Percentiles rank a stretch among this genome's conserved stretches.
Evolutionary conservation across 768 basidiomycete genomes (phyloP).

Genomic region (Pluteus cervinus): DNA sequence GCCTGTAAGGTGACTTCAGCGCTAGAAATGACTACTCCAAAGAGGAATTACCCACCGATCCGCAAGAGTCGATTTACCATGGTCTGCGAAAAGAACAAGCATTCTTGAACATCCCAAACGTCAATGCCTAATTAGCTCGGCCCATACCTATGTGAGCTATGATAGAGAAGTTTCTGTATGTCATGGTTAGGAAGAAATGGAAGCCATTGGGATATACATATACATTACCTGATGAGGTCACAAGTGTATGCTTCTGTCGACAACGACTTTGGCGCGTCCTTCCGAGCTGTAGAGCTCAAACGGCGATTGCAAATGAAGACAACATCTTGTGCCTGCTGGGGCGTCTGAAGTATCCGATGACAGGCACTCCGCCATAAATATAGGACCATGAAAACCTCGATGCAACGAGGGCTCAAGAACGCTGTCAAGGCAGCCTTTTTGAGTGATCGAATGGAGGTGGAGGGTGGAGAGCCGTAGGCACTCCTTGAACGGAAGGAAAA

Average conservation of each 20-base stretch:
- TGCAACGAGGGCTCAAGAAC: neutral
- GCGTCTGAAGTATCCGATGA: constrained; percentile 17
- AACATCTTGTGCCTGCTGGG: constrained; percentile 12
- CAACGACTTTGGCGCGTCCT: constrained; percentile 27
- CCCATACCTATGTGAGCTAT: constrained; percentile 91
- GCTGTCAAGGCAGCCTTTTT: too few relatives aligned
- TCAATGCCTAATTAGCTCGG: neutral
- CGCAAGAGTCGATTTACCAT: constrained; percentile 93
- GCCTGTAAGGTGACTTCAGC: constrained; percentile 27
- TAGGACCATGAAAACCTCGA: constrained; percentile 15
- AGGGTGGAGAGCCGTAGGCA: too few relatives aligned
- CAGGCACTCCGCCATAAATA: constrained; percentile 20
- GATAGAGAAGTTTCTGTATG: constrained; percentile 84
- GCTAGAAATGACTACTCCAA: neutral
- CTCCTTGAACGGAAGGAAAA: neutral
- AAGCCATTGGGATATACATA: neutral
- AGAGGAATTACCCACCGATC: constrained; percentile 54
- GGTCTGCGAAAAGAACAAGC: constrained; percentile 45
- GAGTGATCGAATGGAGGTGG: too few relatives aligned
- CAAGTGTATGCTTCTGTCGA: constrained; percentile 60
- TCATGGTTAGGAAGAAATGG: constrained; percentile 4
- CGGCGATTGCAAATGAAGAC: constrained; percentile 10
- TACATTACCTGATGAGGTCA: constrained; percentile 57
- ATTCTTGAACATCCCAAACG: neutral
- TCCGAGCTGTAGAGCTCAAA: constrained; percentile 24